Conservation (phyloP, 129 eudicot genomes). For the Ambrosia trifida region DNA sequence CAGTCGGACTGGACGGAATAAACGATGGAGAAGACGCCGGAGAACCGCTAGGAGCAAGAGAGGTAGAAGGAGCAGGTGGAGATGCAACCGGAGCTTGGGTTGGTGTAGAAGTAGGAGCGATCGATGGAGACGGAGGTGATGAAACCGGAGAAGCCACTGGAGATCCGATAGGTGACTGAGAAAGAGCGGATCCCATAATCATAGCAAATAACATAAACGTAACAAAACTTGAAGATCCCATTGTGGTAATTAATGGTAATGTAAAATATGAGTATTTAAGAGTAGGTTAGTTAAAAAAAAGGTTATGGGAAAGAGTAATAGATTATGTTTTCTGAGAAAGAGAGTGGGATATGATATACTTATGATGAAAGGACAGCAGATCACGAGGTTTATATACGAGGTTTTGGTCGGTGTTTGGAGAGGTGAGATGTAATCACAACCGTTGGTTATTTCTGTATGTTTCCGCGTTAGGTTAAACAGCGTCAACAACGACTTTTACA, state of each 20-base stretch:
- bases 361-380: neutral
- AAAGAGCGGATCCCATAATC: neutral
- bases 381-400: neutral
- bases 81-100: slow-evolving; percentile 37
- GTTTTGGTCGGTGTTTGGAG: neutral
- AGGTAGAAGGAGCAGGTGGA: slow-evolving; percentile 35
- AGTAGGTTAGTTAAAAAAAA: too few relatives aligned
- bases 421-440: neutral
- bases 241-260: neutral
- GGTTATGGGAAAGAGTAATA: neutral
- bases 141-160: slow-evolving; percentile 42
- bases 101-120: slow-evolving; percentile 35
- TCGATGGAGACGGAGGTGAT: slow-evolving; percentile 33
- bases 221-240: neutral
- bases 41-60: slow-evolving; percentile 33
- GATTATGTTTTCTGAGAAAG: neutral
- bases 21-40: slow-evolving; percentile 24
- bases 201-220: neutral
- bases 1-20: slow-evolving; percentile 27
- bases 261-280: neutral
- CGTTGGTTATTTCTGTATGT: neutral
- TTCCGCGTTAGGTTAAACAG: neutral
- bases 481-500: neutral
- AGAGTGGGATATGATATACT: neutral
- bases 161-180: slow-evolving; percentile 42